Evolutionary conservation across 129 eudicot species (phyloP), one percentile per base, ranked within the genome.

Genomic region (Lactuca sativa): DNA sequence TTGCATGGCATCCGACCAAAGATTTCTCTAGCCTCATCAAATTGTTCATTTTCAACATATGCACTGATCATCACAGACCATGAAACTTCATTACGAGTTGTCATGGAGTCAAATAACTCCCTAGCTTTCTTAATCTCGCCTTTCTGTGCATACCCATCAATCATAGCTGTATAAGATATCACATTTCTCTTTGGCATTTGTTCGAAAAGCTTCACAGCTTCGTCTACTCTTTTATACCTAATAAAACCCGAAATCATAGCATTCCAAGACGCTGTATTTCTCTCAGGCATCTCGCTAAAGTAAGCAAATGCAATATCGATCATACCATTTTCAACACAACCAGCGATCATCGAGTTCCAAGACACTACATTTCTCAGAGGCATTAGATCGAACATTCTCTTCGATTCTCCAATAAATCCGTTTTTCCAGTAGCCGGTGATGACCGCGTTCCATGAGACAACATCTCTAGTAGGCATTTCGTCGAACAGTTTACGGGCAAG

Each of bases 401-500:
- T 85, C 4, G 90, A 85, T 47, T 85, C 86, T 51, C 7, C 36
- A 17, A 85, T 21, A 9, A 47, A 48, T 58, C 90, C 86, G 41
- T 78, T 78, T 58, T 78, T 72, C 86, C 86, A 81, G 80, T 78
- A 82, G 25, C 82, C 86, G 2, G 90, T 79, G 16, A 79, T 76
- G 59, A 82, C 43, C 3, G 85, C 59, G 72, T 85, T 82, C 87
- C 83, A 79, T 15, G 86, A 53, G 7, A 85, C 80, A 44, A 81
- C 75, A 7, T 85, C 84, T 76, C 82, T 72, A 6, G 7, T 70
- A 16, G 79, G 74, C 85, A 79, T 85, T 68, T 72, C 79, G 48
- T 85, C 90, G 72, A 85, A 85, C 87, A 85, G 79, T 57, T 85
- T 67, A 18, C 87, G 79, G 76, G 87, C 90, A 73, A 69, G 74